phyloP scores from a whole-genome alignment of 2,329 filamentous ascomycete species.

The Onygenales sp. region DNA sequence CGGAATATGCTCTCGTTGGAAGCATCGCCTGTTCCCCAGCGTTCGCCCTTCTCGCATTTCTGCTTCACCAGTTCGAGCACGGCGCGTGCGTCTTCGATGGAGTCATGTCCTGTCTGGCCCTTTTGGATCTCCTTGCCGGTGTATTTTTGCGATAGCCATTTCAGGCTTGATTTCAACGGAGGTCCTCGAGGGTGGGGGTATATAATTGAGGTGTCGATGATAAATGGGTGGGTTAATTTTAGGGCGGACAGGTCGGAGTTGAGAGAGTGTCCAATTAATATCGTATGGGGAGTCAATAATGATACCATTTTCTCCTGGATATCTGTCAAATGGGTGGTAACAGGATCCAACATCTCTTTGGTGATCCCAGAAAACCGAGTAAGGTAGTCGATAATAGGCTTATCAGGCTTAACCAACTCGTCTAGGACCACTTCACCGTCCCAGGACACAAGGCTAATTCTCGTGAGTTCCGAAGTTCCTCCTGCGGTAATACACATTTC shows the following conservation, averaged over 20 bases:
- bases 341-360: conserved; percentile 65
- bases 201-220: conserved; percentile 82
- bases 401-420: conserved; percentile 81
- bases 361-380: conserved; percentile 92
- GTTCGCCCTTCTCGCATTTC: conserved; percentile 86
- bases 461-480: conserved; percentile 71
- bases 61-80: conserved; percentile 89
- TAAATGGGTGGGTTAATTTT: conserved; percentile 79
- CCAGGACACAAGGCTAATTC: conserved; percentile 82
- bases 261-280: conserved; percentile 40
- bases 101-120: conserved; percentile 71
- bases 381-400: conserved; percentile 85
- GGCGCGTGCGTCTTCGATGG: conserved; percentile 81
- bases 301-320: conserved; percentile 69
- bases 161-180: conserved; percentile 81
- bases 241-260: conserved; percentile 62
- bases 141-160: conserved; percentile 81
- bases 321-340: conserved; percentile 74
- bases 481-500: conserved; percentile 92
- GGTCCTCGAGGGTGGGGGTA: conserved; percentile 86
- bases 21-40: conserved; percentile 72
- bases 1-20: conserved; percentile 84
- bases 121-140: conserved; percentile 82
- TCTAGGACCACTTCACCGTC: conserved; percentile 73
- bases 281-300: conserved; percentile 47